Base-by-base conservation (phyloP, 257 asterid species). In the Verbena officinalis region DNA sequence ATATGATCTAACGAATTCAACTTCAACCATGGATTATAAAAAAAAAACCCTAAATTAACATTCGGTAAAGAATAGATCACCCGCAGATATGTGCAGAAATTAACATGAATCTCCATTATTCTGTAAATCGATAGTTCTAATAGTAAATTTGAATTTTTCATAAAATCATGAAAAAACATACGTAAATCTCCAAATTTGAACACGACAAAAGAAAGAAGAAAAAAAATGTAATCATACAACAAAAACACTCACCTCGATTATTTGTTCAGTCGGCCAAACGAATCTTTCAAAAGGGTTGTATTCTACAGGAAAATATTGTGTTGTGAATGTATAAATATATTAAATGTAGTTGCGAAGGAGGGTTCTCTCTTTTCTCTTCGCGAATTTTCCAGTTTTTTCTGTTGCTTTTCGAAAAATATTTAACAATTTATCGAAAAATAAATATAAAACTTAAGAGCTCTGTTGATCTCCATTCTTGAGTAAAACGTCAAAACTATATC, bases 341-440 rank as follows among this genome's bases (percentile, higher is more conserved):
- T 15, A 38, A 55, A 49, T 30, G 8, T 5, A 30, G 13, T 15
- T 21, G 43, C 6, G 23, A 69, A 19, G 2, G 42, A 15, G 23
- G 49, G 31, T 21, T 14, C 59, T 59, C 9, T 46, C 57, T 71
- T 14, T 65, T 59, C 9, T 46, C 57, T 71, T 66, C 77, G 39
- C 54, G 77, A 76, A 50, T 55, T 13, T 67, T 71, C 81, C 72
- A 71, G 75, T 31, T 55, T 40, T 3, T 65, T 65, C 67, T 16
- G 34, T 38, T 21, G 24, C n/a, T 27, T 27, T 11, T 50, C 19
- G 5, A 7, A 0, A 36, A 16, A 64, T 33, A 11, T 5, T 2
- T 11, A 7, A 4, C 2, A 11, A 22, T 34, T 27, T 14, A 15
- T 9, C 0, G 11, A 4, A 42, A 42, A 58, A 42, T 39, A 21